A percentile compares a stretch with the other conserved stretches of the same genome.
phyloP scores from a whole-genome alignment of 306 rosid genomes.

The Bauhinia variegata region DNA sequence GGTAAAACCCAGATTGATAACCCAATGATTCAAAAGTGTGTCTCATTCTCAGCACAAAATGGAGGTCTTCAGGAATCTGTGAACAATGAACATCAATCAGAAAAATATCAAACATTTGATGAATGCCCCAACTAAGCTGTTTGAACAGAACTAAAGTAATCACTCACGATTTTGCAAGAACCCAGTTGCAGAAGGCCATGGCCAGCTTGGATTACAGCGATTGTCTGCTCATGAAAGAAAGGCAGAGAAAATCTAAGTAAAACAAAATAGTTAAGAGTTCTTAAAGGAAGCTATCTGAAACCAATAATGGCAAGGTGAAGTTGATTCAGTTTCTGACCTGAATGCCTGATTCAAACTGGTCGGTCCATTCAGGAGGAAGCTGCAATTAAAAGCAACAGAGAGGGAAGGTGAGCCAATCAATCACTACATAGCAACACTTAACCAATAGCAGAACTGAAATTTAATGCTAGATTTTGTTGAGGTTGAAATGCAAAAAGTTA shows the following conservation, averaged over 20 bases:
- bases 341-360: conserved; percentile 97
- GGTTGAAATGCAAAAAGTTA: conserved; percentile 15
- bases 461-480: conserved; percentile 10
- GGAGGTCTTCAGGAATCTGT: conserved; percentile 97
- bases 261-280: conserved; percentile 17
- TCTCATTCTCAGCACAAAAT: conserved; percentile 97
- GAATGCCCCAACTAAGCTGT: not conserved
- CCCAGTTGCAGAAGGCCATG: conserved; percentile 99
- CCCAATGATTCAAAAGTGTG: conserved; percentile 98
- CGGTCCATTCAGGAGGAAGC: conserved; percentile 99
- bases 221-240: conserved; percentile 64
- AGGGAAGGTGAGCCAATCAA: conserved; percentile 41
- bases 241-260: not conserved
- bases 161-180: conserved; percentile 96
- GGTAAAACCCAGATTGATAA: conserved; percentile 91
- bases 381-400: conserved; percentile 65
- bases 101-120: conserved; percentile 31
- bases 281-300: conserved; percentile 3
- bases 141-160: not conserved
- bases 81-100: too few species aligned
- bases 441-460: conserved; percentile 26
- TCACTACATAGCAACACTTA: conserved; percentile 29
- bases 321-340: conserved; percentile 69
- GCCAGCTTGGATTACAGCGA: conserved; percentile 99
- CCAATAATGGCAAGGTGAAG: conserved; percentile 21